A percentile compares a stretch with the other conserved stretches of the same genome.
Conservation (phyloP, 2,329 filamentous ascomycete species). For the Paecilomyces sp. region DNA sequence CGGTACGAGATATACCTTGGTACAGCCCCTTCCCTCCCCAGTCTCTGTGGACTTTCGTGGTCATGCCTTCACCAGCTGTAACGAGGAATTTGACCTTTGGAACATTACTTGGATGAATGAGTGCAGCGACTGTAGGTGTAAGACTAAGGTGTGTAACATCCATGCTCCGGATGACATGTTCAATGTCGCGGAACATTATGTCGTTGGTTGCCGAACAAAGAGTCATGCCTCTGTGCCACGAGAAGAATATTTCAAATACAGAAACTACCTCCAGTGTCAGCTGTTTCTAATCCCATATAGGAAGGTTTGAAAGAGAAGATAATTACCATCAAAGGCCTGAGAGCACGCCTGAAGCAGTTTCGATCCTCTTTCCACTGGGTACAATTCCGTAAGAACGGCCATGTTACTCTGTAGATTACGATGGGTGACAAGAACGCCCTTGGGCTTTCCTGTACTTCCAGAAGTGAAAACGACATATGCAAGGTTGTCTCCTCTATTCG, state of each 20-base stretch:
- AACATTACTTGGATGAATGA: conserved; percentile 62
- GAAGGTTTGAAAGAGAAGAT: neutral
- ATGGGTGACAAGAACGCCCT: conserved; percentile 73
- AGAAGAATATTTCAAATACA: conserved; percentile 84
- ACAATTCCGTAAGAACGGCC: conserved; percentile 57
- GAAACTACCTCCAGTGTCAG: conserved; percentile 50
- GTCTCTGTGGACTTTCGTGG: conserved; percentile 57
- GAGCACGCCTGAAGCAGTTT: conserved; percentile 77
- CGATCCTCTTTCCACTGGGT: conserved; percentile 49
- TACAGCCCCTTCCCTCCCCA: conserved; percentile 65
- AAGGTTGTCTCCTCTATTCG: conserved; percentile 38
- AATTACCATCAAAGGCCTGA: conserved; percentile 64
- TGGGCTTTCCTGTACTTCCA: conserved; percentile 72
- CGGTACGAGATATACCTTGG: conserved; percentile 47
- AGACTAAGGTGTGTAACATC: conserved; percentile 72
- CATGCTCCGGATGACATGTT: conserved; percentile 56
- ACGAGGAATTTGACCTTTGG: conserved; percentile 69
- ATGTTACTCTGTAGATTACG: conserved; percentile 71
- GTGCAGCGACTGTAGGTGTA: conserved; percentile 74
- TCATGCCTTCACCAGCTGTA: conserved; percentile 75
- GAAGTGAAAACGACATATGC: conserved; percentile 80
- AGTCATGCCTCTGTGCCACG: conserved; percentile 71
- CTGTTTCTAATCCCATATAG: neutral
- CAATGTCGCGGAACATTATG: conserved; percentile 64
- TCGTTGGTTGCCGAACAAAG: conserved; percentile 71